Evolutionary conservation across 1,139 yeast species (phyloP), one percentile per base, ranked within the genome.

Genomic region (Geotrichum fermentans): DNA sequence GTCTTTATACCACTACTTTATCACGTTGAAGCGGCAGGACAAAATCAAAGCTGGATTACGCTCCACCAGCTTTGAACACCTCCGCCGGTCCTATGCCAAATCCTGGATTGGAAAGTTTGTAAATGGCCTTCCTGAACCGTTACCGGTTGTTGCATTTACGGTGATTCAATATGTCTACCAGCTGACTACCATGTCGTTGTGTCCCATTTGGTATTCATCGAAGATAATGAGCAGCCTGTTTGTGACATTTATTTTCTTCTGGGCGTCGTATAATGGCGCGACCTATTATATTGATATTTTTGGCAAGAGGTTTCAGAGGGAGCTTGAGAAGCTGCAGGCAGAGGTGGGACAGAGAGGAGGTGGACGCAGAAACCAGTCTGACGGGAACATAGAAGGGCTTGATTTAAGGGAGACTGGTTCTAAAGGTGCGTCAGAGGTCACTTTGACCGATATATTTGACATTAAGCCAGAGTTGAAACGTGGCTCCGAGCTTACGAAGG

Each of bases 191-290:
- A 92, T 92, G 97, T 68, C 82, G 41, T 75, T 89, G 8, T 88
- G 96, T 60, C 96, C 97, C 0, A 64, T 92, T 22, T 87, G 96
- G 86, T 87, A 86, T 66, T 73, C 75, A 40, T 77, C 80, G 64
- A 82, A 82, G 59, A 70, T 72, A 50, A 77, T 85, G 1, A 87
- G 95, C 38, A 80, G 83, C 0, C 59, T 74, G 1, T 90, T 89
- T 63, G 76, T 92, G 54, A 67, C 80, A 2, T 73, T 77, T 49
- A 87, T 92, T 24, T 88, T 89, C 59, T 67, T 82, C 33, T 77
- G 81, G 69, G 95, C 97, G 1, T 75, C 89, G 44, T 87, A 84
- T 65, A 90, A 92, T 58, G 98, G 98, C 30, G 97, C 97, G 1
- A 87, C 96, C 0, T 92, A 87, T 63, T 92, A 92, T 63, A 76